Evolutionary conservation across 805 yeast genomes (phyloP).

Genomic region (Ogataea pignaliae): DNA sequence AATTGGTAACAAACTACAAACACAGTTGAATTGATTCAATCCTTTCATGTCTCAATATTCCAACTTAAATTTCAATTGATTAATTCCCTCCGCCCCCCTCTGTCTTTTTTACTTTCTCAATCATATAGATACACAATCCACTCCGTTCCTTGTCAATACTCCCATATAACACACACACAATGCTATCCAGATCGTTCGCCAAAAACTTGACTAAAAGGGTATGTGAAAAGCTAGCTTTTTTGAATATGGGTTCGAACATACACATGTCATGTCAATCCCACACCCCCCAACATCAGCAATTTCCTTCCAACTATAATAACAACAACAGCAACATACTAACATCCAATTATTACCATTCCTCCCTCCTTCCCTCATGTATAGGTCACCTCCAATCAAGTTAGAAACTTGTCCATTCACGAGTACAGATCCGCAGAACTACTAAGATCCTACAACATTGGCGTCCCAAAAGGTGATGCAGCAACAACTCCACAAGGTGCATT

Average conservation of each 20-base stretch:
- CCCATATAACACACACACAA: slow-evolving; percentile 1
- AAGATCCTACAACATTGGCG: slow-evolving; percentile 77
- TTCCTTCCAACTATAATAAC: no score
- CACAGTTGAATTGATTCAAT: no score
- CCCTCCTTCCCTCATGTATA: slow-evolving; percentile 2
- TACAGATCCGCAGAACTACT: slow-evolving; percentile 89
- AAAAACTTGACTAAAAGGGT: slow-evolving; percentile 18
- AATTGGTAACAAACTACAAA: no score
- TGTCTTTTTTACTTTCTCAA: no score
- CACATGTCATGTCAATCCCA: not conserved
- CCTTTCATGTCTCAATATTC: no score
- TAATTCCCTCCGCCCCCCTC: no score
- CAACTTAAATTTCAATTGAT: no score
- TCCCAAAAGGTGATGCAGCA: slow-evolving; percentile 90
- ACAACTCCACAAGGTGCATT: slow-evolving; percentile 85
- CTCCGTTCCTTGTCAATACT: not conserved
- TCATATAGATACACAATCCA: no score
- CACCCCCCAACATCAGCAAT: not conserved
- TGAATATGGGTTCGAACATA: not conserved
- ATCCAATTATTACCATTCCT: not conserved
- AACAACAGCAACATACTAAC: not conserved
- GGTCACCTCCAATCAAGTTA: slow-evolving; percentile 28
- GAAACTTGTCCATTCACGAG: slow-evolving; percentile 90
- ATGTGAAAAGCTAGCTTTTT: slow-evolving; percentile 6
- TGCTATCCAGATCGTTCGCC: slow-evolving; percentile 22